These are phyloP conservation scores for Fusarium anthophilum DNA, from an alignment of 2,329 filamentous ascomycete genomes.

Conservation along the genomic window DNA sequence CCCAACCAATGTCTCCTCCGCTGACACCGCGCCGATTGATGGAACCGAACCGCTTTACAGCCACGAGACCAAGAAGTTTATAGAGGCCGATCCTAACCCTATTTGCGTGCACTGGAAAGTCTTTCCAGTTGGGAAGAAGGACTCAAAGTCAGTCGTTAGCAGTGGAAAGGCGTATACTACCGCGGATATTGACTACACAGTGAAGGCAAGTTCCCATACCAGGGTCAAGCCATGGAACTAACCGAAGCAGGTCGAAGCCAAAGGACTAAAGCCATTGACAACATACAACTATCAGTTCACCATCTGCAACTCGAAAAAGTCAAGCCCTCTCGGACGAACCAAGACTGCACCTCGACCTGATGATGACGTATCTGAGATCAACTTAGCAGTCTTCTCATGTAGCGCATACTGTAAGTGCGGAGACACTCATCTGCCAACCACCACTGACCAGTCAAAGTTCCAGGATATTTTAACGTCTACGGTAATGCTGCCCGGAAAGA, in stretches of 20 bases:
- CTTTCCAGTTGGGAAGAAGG: neutral
- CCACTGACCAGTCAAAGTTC: neutral
- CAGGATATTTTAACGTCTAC: neutral
- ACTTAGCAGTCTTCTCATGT: neutral
- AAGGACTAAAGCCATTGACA: neutral
- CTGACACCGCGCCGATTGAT: neutral
- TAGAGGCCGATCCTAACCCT: neutral
- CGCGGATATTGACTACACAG: neutral
- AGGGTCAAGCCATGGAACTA: rapidly evolving
- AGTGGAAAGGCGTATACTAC: neutral
- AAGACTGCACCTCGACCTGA: neutral
- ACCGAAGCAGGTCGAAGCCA: neutral
- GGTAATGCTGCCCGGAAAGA: neutral
- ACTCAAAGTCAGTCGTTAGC: neutral
- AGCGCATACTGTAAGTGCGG: neutral
- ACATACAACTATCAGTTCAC: neutral
- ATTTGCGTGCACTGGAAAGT: neutral
- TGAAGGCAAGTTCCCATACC: neutral
- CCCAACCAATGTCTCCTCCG: neutral
- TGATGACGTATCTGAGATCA: neutral
- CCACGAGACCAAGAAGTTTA: neutral
- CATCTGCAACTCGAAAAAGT: neutral
- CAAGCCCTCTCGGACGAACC: neutral
- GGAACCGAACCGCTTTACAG: neutral
- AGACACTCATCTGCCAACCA: rapidly evolving